phyloP scores from a whole-genome alignment of 2,329 filamentous ascomycete species.

The Colletotrichum orbiculare region DNA sequence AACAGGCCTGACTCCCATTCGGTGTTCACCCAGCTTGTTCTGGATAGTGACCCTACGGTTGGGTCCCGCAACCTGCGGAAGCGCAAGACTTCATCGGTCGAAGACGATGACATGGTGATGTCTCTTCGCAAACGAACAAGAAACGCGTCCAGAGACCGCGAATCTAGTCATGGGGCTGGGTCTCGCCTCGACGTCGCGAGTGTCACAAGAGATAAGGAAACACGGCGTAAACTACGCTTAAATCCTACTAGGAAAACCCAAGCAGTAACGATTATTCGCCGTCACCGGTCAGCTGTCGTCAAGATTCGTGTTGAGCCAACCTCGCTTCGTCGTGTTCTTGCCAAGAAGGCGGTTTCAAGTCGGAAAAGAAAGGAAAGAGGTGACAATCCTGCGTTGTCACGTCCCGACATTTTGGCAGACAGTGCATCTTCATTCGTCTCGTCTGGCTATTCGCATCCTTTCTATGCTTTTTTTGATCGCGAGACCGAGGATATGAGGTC shows the following conservation, averaged over 20 bases:
- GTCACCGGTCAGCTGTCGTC: constrained; percentile 57
- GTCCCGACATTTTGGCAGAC: constrained; percentile 39
- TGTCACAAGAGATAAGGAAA: constrained; percentile 45
- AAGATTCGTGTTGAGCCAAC: constrained; percentile 67
- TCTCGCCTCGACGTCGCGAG: constrained; percentile 45
- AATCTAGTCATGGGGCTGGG: constrained; percentile 47
- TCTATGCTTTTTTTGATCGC: constrained; percentile 89
- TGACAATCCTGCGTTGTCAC: constrained; percentile 43
- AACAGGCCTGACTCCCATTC: constrained; percentile 79
- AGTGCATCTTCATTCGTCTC: constrained; percentile 47
- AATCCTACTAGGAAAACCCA: constrained; percentile 55
- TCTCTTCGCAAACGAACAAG: constrained; percentile 65
- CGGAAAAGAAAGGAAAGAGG: constrained; percentile 58
- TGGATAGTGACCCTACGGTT: constrained; percentile 79
- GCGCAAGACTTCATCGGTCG: constrained; percentile 81
- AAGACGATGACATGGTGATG: constrained; percentile 66
- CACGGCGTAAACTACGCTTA: constrained; percentile 69
- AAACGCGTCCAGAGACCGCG: constrained; percentile 57
- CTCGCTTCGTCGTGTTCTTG: constrained; percentile 70
- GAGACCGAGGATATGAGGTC: constrained; percentile 90
- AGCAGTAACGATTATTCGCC: constrained; percentile 52
- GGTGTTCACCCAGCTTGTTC: constrained; percentile 78
- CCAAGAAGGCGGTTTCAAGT: constrained; percentile 62
- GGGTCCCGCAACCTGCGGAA: constrained; percentile 84
- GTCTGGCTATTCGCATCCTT: constrained; percentile 76